These are phyloP conservation scores for Cryoendolithus antarcticus DNA, from an alignment of 2,329 filamentous ascomycete genomes.

Conservation along the genomic window DNA sequence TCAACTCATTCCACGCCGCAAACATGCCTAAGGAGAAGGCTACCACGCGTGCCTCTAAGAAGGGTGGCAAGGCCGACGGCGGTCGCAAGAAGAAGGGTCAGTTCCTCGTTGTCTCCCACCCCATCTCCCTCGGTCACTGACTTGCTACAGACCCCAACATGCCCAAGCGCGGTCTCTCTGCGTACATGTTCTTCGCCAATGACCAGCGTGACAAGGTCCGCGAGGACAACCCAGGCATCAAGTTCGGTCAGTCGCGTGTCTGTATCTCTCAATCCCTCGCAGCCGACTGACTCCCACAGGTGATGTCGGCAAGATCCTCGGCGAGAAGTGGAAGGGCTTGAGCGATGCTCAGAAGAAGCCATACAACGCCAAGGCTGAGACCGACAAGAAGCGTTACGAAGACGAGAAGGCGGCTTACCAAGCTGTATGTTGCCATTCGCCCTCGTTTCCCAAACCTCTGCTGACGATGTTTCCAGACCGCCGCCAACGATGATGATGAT, in stretches of 20 bases:
- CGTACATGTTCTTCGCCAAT: constrained; percentile 99
- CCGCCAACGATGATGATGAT: constrained; percentile 24
- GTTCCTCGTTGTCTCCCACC: constrained; percentile 13
- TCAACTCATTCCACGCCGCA: constrained; percentile 10
- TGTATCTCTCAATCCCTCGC: neutral
- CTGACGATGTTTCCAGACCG: constrained; percentile 18
- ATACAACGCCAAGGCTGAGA: constrained; percentile 91
- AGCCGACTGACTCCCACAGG: constrained; percentile 36
- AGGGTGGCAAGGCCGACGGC: constrained; percentile 27
- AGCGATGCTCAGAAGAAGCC: constrained; percentile 84
- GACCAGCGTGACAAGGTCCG: constrained; percentile 97
- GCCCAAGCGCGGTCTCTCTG: constrained; percentile 96
- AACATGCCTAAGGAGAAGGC: constrained; percentile 59
- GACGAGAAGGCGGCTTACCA: constrained; percentile 93
- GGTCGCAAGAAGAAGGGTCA: constrained; percentile 64
- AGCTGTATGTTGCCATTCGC: constrained; percentile 42
- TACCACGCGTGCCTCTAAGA: constrained; percentile 47
- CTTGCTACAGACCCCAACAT: constrained; percentile 70
- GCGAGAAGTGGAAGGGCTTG: constrained; percentile 97
- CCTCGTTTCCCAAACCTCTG: neutral
- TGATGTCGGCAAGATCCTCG: constrained; percentile 95
- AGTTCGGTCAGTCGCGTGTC: constrained; percentile 56
- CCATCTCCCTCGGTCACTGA: constrained; percentile 6
- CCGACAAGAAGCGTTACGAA: constrained; percentile 98
- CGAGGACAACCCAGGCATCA: constrained; percentile 95